Percentiles rank a stretch among this genome's conserved stretches.
These are phyloP conservation scores for Euphorbia neoarborescens DNA, from an alignment of 441 rosid species.

Conservation along the genomic window DNA sequence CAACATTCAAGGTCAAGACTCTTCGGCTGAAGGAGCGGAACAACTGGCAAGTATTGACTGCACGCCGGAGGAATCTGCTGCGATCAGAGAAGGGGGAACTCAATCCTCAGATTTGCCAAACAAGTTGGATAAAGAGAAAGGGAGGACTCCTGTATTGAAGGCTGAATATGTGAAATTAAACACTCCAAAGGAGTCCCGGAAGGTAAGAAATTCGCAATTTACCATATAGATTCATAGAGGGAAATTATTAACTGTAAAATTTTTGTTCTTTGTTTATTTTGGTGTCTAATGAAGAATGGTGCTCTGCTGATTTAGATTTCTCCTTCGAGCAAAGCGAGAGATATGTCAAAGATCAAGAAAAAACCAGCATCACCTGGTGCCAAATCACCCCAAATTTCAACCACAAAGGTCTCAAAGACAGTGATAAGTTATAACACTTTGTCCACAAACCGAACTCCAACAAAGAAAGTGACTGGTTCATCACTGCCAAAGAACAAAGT, in stretches of 20 bases:
- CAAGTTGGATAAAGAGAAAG: conserved; percentile 23
- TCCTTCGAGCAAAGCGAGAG: conserved; percentile 35
- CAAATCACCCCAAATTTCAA: conserved; percentile 37
- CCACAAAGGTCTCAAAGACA: conserved; percentile 49
- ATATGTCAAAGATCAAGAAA: conserved; percentile 36
- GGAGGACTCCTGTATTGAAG: conserved; percentile 22
- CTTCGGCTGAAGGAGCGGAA: conserved; percentile 26
- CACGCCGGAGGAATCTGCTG: conserved; percentile 29
- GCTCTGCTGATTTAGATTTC: conserved; percentile 34
- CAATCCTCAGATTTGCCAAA: conserved; percentile 22
- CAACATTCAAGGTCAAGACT: conserved; percentile 30
- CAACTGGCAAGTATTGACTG: conserved; percentile 24
- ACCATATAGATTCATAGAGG: conserved; percentile 6
- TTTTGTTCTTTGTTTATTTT: conserved; percentile 14
- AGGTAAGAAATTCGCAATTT: conserved; percentile 38
- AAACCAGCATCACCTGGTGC: conserved; percentile 39
- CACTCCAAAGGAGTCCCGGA: conserved; percentile 35
- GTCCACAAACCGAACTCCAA: conserved; percentile 35
- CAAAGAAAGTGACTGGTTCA: conserved; percentile 33
- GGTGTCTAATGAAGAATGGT: conserved; percentile 6
- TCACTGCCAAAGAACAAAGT: conserved; percentile 30
- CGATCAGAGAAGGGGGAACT: conserved; percentile 27
- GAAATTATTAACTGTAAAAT: neutral
- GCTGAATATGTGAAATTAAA: conserved; percentile 29
- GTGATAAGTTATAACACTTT: conserved; percentile 28